Conservation (phyloP, 805 yeast species). For the Yarrowia porcina region DNA sequence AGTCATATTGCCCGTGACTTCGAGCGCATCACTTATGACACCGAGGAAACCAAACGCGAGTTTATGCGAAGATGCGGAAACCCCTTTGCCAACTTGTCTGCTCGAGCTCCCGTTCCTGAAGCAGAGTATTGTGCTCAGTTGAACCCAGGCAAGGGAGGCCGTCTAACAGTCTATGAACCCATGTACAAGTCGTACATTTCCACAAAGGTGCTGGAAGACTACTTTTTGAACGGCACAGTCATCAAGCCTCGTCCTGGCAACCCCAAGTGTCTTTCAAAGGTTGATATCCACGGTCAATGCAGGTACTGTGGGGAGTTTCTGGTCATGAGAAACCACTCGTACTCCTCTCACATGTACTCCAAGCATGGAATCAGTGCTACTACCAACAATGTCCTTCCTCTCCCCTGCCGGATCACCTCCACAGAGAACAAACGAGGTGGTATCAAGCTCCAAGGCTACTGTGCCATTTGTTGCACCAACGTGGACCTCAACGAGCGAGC, state of each 20-base stretch:
- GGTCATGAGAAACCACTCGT: conserved; percentile 25
- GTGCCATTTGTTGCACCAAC: not conserved
- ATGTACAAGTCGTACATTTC: conserved; percentile 17
- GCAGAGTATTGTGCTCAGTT: not conserved
- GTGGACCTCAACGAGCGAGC: conserved; percentile 23
- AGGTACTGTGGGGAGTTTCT: conserved; percentile 22
- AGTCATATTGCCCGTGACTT: not conserved
- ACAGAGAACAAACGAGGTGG: not conserved
- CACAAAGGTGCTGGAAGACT: conserved; percentile 5
- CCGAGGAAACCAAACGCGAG: not conserved
- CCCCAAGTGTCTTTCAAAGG: conserved; percentile 10
- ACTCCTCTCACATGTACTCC: conserved; percentile 24
- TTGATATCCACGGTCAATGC: conserved; percentile 11
- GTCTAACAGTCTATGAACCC: conserved; percentile 9
- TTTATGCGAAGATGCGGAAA: conserved; percentile 8
- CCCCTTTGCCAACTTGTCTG: conserved; percentile 9
- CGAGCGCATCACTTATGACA: not conserved
- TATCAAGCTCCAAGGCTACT: conserved; percentile 14
- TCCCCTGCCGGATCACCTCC: not conserved
- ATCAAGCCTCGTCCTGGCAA: not conserved
- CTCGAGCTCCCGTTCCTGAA: not conserved
- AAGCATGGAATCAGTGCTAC: conserved; percentile 21
- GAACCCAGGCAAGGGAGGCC: not conserved
- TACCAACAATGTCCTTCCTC: conserved; percentile 16
- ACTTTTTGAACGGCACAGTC: not conserved